phyloP scores from a whole-genome alignment of 306 rosid genomes.

The Oemleria cerasiformis region DNA sequence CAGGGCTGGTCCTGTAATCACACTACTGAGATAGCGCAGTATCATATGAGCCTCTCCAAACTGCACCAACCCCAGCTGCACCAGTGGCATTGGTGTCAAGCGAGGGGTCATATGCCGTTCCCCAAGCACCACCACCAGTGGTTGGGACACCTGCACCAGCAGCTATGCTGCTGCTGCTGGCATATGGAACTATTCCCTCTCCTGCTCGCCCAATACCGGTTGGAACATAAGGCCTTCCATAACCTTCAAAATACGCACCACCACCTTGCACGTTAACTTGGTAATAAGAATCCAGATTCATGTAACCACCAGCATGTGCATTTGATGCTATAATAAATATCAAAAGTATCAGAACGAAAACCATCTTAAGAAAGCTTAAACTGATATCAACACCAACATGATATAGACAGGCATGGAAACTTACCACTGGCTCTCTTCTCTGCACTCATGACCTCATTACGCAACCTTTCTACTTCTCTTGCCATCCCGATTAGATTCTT shows the following conservation, averaged over 20 bases:
- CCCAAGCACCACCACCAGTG: constrained; percentile 5
- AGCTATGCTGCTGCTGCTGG: constrained; percentile 37
- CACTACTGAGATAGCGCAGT: constrained; percentile 37
- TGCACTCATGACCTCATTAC: constrained; percentile 53
- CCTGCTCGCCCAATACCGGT: constrained; percentile 40
- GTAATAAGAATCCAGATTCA: constrained; percentile 22
- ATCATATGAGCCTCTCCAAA: constrained; percentile 42
- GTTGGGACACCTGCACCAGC: constrained; percentile 20
- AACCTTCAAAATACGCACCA: constrained; percentile 40
- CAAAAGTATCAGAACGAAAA: constrained; percentile 28
- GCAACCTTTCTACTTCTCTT: constrained; percentile 74
- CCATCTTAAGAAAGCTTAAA: constrained; percentile 15
- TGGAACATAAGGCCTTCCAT: constrained; percentile 45
- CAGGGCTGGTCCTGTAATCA: constrained; percentile 16
- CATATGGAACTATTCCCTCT: constrained; percentile 35
- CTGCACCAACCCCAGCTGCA: constrained; percentile 16
- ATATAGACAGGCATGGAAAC: constrained; percentile 21
- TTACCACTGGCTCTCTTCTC: constrained; percentile 72
- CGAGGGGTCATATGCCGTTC: constrained; percentile 14
- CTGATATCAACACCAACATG: background rate
- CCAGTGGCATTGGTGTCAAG: constrained; percentile 1
- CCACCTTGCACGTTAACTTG: constrained; percentile 32
- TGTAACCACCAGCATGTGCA: constrained; percentile 29
- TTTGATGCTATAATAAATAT: constrained; percentile 42
- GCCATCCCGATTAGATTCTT: constrained; percentile 67